Percentiles rank a stretch among this genome's conserved stretches.
Evolutionary conservation across 140 eudicot genomes (phyloP).

Genomic region (Erigeron philadelphicus): DNA sequence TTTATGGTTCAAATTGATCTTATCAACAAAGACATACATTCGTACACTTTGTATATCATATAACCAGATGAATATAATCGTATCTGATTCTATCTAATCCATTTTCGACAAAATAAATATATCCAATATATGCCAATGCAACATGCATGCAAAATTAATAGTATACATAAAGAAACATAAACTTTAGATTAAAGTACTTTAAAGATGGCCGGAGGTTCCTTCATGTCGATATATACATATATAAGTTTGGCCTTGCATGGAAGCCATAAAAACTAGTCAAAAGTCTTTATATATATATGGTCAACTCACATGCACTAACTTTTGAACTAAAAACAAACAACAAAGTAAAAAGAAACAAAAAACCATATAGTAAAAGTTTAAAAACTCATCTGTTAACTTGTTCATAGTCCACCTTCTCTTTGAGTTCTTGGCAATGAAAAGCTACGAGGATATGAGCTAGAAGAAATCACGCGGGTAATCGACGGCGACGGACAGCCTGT

Average conservation of each 20-base stretch:
- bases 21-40: neutral
- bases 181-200: neutral
- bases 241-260: conserved; percentile 15
- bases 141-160: neutral
- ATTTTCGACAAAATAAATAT: neutral
- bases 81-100: neutral
- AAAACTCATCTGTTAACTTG: conserved; percentile 19
- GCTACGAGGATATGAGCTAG: conserved; percentile 33
- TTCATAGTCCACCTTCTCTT: neutral
- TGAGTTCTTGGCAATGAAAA: conserved; percentile 25
- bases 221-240: neutral
- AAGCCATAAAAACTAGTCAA: conserved; percentile 30
- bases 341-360: neutral
- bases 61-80: neutral
- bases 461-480: conserved; percentile 23
- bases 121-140: conserved; percentile 4
- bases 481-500: conserved; percentile 24
- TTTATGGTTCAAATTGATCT: neutral
- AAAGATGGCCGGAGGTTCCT: conserved; percentile 1
- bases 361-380: conserved; percentile 16
- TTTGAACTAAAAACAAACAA: conserved; percentile 13
- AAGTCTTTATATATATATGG: conserved; percentile 3
- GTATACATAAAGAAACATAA: neutral
- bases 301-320: conserved; percentile 29
- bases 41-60: neutral